phyloP scores from a whole-genome alignment of 371 early-diverging fungal genomes.

The Mortierella sp. region DNA sequence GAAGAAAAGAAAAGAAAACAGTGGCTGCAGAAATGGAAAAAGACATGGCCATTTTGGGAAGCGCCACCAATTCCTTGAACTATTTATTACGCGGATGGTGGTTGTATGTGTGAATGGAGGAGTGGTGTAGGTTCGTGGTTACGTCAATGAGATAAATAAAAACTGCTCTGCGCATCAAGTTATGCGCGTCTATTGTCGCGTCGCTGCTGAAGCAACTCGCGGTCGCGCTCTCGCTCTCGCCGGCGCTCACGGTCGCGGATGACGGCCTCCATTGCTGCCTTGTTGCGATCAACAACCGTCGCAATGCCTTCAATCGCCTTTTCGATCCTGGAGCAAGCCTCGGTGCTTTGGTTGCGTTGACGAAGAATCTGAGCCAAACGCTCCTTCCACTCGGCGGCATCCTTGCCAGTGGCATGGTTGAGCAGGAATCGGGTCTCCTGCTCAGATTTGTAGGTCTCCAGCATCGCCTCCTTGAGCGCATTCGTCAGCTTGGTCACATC shows the following conservation, averaged over 20 bases:
- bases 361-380: slow-evolving; percentile 47
- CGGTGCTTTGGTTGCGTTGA: slow-evolving; percentile 39
- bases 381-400: slow-evolving; percentile 53
- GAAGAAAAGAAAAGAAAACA: background rate
- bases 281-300: slow-evolving; percentile 43
- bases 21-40: no score
- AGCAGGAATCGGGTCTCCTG: slow-evolving; percentile 48
- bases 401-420: slow-evolving; percentile 46
- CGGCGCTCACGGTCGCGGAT: slow-evolving; percentile 51
- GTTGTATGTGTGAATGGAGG: slow-evolving; percentile 1
- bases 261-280: slow-evolving; percentile 53
- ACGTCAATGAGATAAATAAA: background rate
- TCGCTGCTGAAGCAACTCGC: slow-evolving; percentile 23
- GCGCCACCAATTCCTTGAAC: background rate
- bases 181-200: slow-evolving; percentile 16
- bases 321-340: slow-evolving; percentile 30
- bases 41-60: background rate
- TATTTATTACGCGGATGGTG: background rate
- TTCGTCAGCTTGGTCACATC: slow-evolving; percentile 29
- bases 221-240: slow-evolving; percentile 41
- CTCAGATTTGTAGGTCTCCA: slow-evolving; percentile 52
- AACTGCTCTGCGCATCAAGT: background rate
- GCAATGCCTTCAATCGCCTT: slow-evolving; percentile 41
- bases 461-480: slow-evolving; percentile 42
- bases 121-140: background rate